Percentiles rank a stretch among this genome's conserved stretches.
Conservation (phyloP, 2,329 filamentous ascomycete genomes). For the Thelonectria olida region DNA sequence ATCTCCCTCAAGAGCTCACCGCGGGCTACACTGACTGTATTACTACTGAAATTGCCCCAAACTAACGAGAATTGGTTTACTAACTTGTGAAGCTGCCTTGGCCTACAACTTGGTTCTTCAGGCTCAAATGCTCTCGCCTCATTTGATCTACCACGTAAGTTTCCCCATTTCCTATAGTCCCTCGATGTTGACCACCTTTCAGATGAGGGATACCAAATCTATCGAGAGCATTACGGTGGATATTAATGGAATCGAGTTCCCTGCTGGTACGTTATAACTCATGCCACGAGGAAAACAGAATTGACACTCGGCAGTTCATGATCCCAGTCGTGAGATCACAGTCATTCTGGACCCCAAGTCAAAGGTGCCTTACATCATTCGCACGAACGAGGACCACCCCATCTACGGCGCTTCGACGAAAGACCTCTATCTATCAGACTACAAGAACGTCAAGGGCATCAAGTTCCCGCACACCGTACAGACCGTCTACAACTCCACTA, state of each 20-base stretch:
- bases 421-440: slow-evolving; percentile 22
- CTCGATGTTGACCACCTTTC: too few species aligned
- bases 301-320: slow-evolving; percentile 9
- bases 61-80: too few species aligned
- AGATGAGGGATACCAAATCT: neutral
- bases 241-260: slow-evolving; percentile 10
- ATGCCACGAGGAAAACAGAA: rapidly evolving
- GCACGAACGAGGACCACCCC: slow-evolving; percentile 13
- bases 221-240: neutral
- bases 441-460: slow-evolving; percentile 8
- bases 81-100: slow-evolving; percentile 3
- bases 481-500: slow-evolving; percentile 17
- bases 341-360: slow-evolving; percentile 12
- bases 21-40: slow-evolving; percentile 23
- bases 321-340: neutral
- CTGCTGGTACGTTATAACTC: neutral
- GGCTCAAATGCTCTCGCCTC: slow-evolving; percentile 15
- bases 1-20: neutral
- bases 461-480: slow-evolving; percentile 22
- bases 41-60: too few species aligned
- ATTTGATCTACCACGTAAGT: neutral
- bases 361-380: slow-evolving; percentile 20
- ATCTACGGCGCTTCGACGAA: slow-evolving; percentile 1
- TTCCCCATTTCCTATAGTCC: too few species aligned
- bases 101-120: neutral